These are phyloP conservation scores for Remersonia thermophila DNA, from an alignment of 2,329 filamentous ascomycete species.

Conservation along the genomic window DNA sequence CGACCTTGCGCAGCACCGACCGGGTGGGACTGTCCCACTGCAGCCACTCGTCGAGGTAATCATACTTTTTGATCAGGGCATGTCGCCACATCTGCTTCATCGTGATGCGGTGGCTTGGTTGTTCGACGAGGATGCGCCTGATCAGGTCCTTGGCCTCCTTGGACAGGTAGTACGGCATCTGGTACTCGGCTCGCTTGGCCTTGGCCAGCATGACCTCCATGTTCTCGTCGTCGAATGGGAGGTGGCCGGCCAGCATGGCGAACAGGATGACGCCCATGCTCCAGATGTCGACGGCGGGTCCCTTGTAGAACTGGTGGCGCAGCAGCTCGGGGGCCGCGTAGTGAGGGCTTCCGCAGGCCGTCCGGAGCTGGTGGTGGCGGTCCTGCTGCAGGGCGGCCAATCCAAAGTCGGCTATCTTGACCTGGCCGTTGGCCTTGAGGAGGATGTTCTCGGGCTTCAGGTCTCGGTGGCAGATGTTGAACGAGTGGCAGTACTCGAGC, in stretches of 20 bases:
- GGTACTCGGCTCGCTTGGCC: constrained; percentile 47
- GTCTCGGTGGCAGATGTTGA: constrained; percentile 92
- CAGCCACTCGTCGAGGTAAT: constrained; percentile 57
- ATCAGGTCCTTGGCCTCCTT: constrained; percentile 67
- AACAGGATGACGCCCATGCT: constrained; percentile 85
- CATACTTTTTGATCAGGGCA: constrained; percentile 74
- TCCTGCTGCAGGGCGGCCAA: constrained; percentile 90
- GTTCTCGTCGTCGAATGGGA: constrained; percentile 68
- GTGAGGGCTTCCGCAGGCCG: constrained; percentile 90
- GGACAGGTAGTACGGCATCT: constrained; percentile 51
- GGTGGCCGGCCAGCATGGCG: constrained; percentile 68
- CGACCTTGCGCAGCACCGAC: constrained; percentile 48
- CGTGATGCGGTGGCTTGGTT: constrained; percentile 66
- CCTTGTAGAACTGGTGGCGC: constrained; percentile 62
- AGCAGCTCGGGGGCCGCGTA: constrained; percentile 93
- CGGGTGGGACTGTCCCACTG: constrained; percentile 40
- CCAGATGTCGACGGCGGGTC: constrained; percentile 85
- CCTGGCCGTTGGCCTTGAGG: constrained; percentile 58
- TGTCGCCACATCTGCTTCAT: constrained; percentile 78
- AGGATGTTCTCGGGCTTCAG: constrained; percentile 96
- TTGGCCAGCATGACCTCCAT: constrained; percentile 49
- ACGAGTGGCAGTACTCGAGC: constrained; percentile 81
- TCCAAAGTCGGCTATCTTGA: constrained; percentile 95
- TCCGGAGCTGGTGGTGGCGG: constrained; percentile 63
- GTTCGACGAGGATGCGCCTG: constrained; percentile 61